phyloP scores from a whole-genome alignment of 75 land plant genomes.

The Sequoiadendron giganteum region DNA sequence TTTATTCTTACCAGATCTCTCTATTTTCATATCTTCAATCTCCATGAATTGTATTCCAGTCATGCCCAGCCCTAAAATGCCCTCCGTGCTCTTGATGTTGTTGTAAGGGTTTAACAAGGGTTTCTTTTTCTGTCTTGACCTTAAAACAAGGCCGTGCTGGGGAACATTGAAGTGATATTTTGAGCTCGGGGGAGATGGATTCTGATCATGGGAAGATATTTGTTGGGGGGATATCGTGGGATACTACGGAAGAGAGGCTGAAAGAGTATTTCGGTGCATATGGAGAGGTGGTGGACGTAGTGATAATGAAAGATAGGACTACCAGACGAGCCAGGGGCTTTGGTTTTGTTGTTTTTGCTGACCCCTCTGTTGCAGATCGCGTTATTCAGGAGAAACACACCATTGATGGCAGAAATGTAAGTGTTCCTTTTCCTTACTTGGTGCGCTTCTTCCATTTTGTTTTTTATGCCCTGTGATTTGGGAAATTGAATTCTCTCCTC shows the following conservation, averaged over 20 bases:
- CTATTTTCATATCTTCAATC: too few relatives aligned
- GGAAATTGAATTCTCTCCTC: background rate
- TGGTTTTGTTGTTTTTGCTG: slow-evolving; percentile 48
- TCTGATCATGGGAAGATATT: slow-evolving; percentile 54
- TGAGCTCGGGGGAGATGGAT: slow-evolving; percentile 26
- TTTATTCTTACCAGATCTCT: too few relatives aligned
- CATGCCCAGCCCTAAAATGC: background rate
- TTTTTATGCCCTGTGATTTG: background rate
- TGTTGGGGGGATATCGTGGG: slow-evolving; percentile 59
- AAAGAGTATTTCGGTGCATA: slow-evolving; percentile 39
- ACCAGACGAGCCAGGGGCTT: slow-evolving; percentile 59
- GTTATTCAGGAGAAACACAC: slow-evolving; percentile 47
- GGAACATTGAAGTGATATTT: background rate
- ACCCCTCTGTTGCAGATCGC: slow-evolving; percentile 44
- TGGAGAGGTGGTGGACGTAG: slow-evolving; percentile 46
- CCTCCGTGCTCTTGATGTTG: too few relatives aligned
- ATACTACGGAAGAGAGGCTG: slow-evolving; percentile 52
- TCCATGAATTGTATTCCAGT: background rate
- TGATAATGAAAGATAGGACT: slow-evolving; percentile 51
- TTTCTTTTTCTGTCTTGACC: background rate
- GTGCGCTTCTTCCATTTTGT: background rate
- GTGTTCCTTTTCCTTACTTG: background rate
- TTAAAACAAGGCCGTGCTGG: background rate
- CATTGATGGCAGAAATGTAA: slow-evolving; percentile 50
- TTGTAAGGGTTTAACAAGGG: background rate